A percentile compares a stretch with the other conserved stretches of the same genome.
phyloP scores from a whole-genome alignment of 257 asterid genomes.

The Fraxinus pennsylvanica region DNA sequence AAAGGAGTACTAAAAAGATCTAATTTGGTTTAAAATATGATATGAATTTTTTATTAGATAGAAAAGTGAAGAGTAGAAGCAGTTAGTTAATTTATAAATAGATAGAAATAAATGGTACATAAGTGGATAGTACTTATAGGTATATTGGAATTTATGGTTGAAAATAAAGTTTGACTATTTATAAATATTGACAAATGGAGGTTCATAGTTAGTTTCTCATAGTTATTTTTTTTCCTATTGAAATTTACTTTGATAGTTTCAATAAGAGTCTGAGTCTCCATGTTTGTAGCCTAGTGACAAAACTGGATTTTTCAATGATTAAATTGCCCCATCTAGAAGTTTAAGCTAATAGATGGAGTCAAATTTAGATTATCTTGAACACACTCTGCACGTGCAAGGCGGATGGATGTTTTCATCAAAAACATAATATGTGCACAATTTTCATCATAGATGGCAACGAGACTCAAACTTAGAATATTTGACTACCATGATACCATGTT shows the following conservation, averaged over 20 bases:
- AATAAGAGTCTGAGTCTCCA: background rate
- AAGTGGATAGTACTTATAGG: no score
- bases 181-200: no score
- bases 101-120: no score
- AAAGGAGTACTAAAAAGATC: background rate
- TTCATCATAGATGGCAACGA: background rate
- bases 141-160: no score
- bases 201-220: background rate
- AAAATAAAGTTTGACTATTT: no score
- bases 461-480: background rate
- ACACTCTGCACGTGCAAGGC: background rate
- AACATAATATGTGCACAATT: background rate
- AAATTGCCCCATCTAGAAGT: background rate
- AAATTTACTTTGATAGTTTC: background rate
- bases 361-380: background rate
- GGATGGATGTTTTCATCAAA: background rate
- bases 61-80: background rate
- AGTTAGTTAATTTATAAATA: background rate
- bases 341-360: background rate
- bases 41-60: background rate
- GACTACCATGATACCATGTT: background rate
- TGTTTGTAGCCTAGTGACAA: background rate
- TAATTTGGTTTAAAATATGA: background rate
- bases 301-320: no score
- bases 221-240: background rate